A percentile compares a stretch with the other conserved stretches of the same genome.
phyloP scores from a whole-genome alignment of 495 filamentous ascomycete genomes.

The Lophiotrema nucula region DNA sequence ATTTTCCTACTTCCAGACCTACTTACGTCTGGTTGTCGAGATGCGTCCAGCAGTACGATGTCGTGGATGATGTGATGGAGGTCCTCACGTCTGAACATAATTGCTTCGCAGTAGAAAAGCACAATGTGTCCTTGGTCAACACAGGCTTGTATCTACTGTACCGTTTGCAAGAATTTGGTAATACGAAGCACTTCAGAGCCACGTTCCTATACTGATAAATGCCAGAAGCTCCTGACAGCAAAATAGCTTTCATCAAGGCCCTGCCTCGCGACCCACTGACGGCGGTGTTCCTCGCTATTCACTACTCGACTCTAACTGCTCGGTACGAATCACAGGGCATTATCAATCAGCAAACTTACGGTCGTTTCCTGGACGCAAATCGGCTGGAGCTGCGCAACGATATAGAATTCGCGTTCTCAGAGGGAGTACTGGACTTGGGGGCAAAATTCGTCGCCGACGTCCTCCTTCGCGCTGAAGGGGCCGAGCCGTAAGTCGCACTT shows the following conservation, averaged over 20 bases:
- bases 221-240: neutral
- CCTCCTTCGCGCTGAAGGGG: neutral
- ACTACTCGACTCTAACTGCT: slow-evolving; percentile 13
- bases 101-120: slow-evolving; percentile 1
- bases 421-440: slow-evolving; percentile 14
- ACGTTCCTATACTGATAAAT: neutral
- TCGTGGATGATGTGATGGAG: slow-evolving; percentile 15
- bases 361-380: slow-evolving; percentile 10
- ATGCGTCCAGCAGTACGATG: slow-evolving; percentile 21
- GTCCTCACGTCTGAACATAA: slow-evolving; percentile 7
- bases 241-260: slow-evolving; percentile 17
- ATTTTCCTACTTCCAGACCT: slow-evolving; percentile 2
- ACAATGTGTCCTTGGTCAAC: slow-evolving; percentile 20
- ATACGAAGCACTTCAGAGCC: too few relatives aligned
- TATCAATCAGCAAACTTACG: slow-evolving; percentile 17
- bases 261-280: slow-evolving; percentile 18
- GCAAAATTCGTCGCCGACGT: slow-evolving; percentile 7
- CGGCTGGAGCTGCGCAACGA: slow-evolving; percentile 9
- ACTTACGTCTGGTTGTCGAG: slow-evolving; percentile 8
- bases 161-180: neutral
- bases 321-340: slow-evolving; percentile 14
- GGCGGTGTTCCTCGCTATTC: slow-evolving; percentile 9
- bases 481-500: slow-evolving; percentile 1
- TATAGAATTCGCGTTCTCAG: slow-evolving; percentile 16
- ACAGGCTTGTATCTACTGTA: slow-evolving; percentile 22